phyloP scores from a whole-genome alignment of 2,329 filamentous ascomycete species.

The Aspergillus glaucus region DNA sequence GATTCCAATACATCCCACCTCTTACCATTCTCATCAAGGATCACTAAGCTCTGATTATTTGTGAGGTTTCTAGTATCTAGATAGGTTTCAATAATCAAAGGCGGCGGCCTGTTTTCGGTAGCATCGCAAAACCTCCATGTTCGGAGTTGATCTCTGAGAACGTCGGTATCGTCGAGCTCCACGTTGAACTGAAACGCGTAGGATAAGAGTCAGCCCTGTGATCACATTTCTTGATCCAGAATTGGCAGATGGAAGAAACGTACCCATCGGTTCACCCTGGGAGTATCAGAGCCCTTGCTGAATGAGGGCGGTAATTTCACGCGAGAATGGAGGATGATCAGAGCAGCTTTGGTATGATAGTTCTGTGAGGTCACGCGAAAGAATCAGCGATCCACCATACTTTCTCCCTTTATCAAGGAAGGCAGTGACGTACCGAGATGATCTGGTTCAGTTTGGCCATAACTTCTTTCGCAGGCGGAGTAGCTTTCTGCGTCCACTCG shows the following conservation, averaged over 20 bases:
- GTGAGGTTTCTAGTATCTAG: slow-evolving; percentile 73
- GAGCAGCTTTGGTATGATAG: slow-evolving; percentile 80
- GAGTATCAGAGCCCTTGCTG: slow-evolving; percentile 50
- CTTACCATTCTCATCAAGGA: slow-evolving; percentile 82
- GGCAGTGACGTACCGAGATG: slow-evolving; percentile 61
- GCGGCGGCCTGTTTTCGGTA: slow-evolving; percentile 68
- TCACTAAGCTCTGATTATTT: slow-evolving; percentile 77
- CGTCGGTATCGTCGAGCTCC: slow-evolving; percentile 85
- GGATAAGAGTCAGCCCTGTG: neutral
- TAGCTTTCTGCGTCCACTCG: slow-evolving; percentile 36
- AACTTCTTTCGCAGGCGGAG: slow-evolving; percentile 57
- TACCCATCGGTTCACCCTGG: slow-evolving; percentile 83
- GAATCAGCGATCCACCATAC: slow-evolving; percentile 23
- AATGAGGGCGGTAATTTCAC: slow-evolving; percentile 59
- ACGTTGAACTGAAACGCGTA: slow-evolving; percentile 72
- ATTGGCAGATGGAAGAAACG: slow-evolving; percentile 26
- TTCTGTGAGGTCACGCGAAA: slow-evolving; percentile 53
- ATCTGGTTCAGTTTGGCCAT: slow-evolving; percentile 85
- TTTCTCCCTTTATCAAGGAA: slow-evolving; percentile 6
- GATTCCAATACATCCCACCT: slow-evolving; percentile 87
- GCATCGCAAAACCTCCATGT: slow-evolving; percentile 77
- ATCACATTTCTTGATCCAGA: neutral
- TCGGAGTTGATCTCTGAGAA: slow-evolving; percentile 72
- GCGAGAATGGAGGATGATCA: slow-evolving; percentile 75
- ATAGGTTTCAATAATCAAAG: slow-evolving; percentile 85